Percentiles rank a stretch among this genome's conserved stretches.
phyloP scores from a whole-genome alignment of 1,284 basidiomycete genomes.

The Sutorius eximius region DNA sequence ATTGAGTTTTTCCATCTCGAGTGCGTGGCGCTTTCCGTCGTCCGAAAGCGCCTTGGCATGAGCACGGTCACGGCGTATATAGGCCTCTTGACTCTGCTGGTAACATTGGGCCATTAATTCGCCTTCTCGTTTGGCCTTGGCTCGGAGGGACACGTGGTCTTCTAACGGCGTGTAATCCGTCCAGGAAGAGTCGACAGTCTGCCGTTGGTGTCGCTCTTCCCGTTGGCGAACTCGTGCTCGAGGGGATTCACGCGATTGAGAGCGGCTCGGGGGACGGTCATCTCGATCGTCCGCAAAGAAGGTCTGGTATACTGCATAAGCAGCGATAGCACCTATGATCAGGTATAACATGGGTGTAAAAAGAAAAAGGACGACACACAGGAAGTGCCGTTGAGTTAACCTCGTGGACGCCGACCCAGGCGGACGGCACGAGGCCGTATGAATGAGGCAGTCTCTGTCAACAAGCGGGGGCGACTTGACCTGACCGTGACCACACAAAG shows the following conservation, averaged over 20 bases:
- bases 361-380: not conserved
- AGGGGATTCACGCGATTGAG: not conserved
- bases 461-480: not conserved
- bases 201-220: conserved; percentile 7
- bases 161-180: conserved; percentile 22
- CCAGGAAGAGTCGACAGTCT: not conserved
- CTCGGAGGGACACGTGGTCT: conserved; percentile 65
- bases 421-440: not conserved
- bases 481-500: not conserved
- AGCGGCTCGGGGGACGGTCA: conserved; percentile 3
- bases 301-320: conserved; percentile 3
- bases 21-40: conserved; percentile 79
- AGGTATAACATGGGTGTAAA: conserved; percentile 19
- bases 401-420: not conserved
- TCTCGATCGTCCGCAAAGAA: conserved; percentile 13
- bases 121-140: conserved; percentile 70
- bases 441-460: not conserved
- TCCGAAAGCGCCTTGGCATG: conserved; percentile 83
- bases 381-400: not conserved
- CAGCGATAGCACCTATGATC: conserved; percentile 7
- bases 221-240: conserved; percentile 2
- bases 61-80: conserved; percentile 69
- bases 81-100: conserved; percentile 65
- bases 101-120: conserved; percentile 69
- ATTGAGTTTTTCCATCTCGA: conserved; percentile 78